Percentiles rank a stretch among this genome's conserved stretches.
Evolutionary conservation across 345 rosid species (phyloP).

Genomic region (Draba incana): DNA sequence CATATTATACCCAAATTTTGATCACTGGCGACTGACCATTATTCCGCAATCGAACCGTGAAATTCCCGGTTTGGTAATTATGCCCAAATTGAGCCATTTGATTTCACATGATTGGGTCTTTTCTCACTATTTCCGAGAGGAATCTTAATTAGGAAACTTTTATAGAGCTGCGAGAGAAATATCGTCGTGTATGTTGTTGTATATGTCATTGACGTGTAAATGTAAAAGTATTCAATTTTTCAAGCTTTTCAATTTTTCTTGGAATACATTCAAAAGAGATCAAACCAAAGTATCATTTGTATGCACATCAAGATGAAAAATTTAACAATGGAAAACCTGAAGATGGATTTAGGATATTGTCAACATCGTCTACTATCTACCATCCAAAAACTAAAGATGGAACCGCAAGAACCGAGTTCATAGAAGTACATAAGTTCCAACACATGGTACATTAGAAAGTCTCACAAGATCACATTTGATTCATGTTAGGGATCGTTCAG

Average conservation of each 20-base stretch:
- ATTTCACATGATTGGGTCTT: not conserved
- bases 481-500: constrained; percentile 29
- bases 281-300: not conserved
- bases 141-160: too few species aligned
- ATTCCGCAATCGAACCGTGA: not conserved
- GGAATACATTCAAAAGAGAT: constrained; percentile 2
- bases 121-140: not conserved
- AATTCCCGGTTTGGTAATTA: not conserved
- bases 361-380: constrained; percentile 22
- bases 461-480: constrained; percentile 12
- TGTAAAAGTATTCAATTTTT: not conserved
- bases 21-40: not conserved
- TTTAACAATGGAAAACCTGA: constrained; percentile 7
- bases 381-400: constrained; percentile 18
- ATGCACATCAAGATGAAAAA: not conserved
- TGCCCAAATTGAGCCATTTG: not conserved
- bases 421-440: constrained; percentile 26
- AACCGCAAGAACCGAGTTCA: constrained; percentile 22
- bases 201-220: not conserved
- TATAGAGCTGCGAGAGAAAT: too few species aligned
- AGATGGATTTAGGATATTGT: not conserved
- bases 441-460: constrained; percentile 28
- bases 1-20: too few species aligned
- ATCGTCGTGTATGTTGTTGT: not conserved
- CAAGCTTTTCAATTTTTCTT: not conserved